Base-by-base conservation (phyloP, 306 rosid genomes). In the Neltuma alba region DNA sequence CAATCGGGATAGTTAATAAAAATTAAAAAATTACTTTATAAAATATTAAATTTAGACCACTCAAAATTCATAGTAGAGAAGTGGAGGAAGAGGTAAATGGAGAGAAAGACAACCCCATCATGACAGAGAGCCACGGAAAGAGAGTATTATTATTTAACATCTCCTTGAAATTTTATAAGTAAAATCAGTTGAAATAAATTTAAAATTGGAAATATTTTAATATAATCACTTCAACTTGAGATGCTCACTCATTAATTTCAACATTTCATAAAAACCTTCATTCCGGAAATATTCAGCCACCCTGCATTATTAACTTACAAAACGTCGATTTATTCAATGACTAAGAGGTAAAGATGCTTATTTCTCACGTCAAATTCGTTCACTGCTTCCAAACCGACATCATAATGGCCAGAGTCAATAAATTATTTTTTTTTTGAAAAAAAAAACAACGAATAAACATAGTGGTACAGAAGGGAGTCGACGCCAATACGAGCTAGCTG, bases 341-440 rank as follows among this genome's bases (percentile, higher is more conserved):
- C 65, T 52, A 78, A 76, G 72, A 14, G 11, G 54, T 15, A 70
- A 70, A 75, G 33, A 83, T 52, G 27, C 79, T 84, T 81, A 86
- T 80, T 86, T 70, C 81, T 62, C 79, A 77, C 41, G 68, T 68
- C 80, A 76, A 83, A 72, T 71, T 80, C 77, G 71, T 82, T 81
- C 70, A 52, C 61, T 16, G 80, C 65, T 73, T 68, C 38, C 60
- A 25, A 80, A 83, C 71, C 27, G 80, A 68, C 78, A 30, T 54
- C 67, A 40, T 70, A 28, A 66, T 48, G 36, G 57, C 66, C 72
- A 25, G 16, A 45, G 61, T 70, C 65, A 78, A 86, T 81, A 86
- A 86, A 83, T 86, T 54, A 83, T 66, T 72, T 6, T 18, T 5
- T 62, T 20, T 58, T 72, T 33, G 73, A 28, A 79, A 27, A 38